These are phyloP conservation scores for Coniella vitis DNA, from an alignment of 2,329 filamentous ascomycete species.

Conservation along the genomic window DNA sequence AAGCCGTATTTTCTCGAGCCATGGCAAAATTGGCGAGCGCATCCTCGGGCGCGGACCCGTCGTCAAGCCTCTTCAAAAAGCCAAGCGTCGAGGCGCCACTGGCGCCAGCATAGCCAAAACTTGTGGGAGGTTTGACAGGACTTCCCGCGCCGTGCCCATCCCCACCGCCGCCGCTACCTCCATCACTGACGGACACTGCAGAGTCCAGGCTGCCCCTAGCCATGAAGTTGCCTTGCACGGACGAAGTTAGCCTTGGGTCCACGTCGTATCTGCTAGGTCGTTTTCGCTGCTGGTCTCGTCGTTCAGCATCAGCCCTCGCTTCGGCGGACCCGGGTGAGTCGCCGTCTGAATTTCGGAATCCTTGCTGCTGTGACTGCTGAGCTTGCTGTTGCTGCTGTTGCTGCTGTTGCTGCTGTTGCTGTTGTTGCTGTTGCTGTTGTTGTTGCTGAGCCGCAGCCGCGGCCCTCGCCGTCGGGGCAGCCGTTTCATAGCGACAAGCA, in stretches of 20 bases:
- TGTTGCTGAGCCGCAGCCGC: conserved; percentile 19
- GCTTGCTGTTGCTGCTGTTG: background rate
- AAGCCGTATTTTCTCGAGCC: conserved; percentile 26
- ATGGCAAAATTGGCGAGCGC: conserved; percentile 25
- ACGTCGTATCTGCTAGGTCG: conserved; percentile 3
- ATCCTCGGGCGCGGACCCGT: conserved; percentile 30
- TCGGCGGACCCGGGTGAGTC: background rate
- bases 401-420: background rate
- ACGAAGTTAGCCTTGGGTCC: background rate
- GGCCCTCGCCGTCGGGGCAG: conserved; percentile 35
- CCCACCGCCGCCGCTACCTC: too few species aligned
- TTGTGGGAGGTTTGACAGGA: conserved; percentile 28
- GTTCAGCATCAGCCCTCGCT: background rate
- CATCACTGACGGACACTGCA: background rate
- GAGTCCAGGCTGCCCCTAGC: background rate
- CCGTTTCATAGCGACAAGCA: conserved; percentile 51
- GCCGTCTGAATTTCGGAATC: too few species aligned
- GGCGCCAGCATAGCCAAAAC: conserved; percentile 46
- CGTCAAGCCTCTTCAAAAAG: conserved; percentile 50
- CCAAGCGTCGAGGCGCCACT: conserved; percentile 45
- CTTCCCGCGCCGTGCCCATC: conserved; percentile 21
- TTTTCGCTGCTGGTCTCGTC: conserved; percentile 9
- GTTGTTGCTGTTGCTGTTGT: conserved; percentile 16
- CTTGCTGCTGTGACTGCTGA: too few species aligned
- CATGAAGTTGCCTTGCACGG: background rate